Evolutionary conservation across 2,329 filamentous ascomycete species (phyloP).

Genomic region (Aspergillus felis): DNA sequence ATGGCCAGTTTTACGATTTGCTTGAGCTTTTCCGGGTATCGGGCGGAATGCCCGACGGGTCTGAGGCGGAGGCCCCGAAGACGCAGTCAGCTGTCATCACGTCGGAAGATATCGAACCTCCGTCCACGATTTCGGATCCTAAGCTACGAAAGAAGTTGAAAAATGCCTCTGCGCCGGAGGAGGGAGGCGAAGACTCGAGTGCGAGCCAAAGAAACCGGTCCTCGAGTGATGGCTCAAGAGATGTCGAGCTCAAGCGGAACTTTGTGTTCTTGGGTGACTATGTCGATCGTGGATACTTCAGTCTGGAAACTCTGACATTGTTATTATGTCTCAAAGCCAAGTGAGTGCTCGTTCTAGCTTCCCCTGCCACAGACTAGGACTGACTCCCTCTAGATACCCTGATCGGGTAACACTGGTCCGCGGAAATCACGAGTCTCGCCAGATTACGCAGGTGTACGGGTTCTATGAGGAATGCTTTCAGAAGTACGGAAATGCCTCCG

Average conservation of each 20-base stretch:
- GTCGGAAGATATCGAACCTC: slow-evolving; percentile 88
- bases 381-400: slow-evolving; percentile 52
- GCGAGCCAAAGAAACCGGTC: slow-evolving; percentile 23
- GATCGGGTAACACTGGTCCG: slow-evolving; percentile 69
- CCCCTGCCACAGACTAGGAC: neutral
- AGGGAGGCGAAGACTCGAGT: slow-evolving; percentile 25
- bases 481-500: slow-evolving; percentile 73
- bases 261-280: slow-evolving; percentile 72
- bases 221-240: slow-evolving; percentile 25
- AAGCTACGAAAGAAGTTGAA: slow-evolving; percentile 83
- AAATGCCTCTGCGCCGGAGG: slow-evolving; percentile 29
- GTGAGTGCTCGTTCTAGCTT: slow-evolving; percentile 38
- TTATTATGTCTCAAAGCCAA: slow-evolving; percentile 70
- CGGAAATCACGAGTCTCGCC: slow-evolving; percentile 71
- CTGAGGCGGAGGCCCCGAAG: slow-evolving; percentile 63
- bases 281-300: slow-evolving; percentile 71
- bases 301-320: slow-evolving; percentile 68
- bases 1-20: slow-evolving; percentile 97
- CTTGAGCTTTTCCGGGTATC: slow-evolving; percentile 95
- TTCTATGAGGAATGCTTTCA: slow-evolving; percentile 75
- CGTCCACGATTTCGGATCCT: slow-evolving; percentile 80
- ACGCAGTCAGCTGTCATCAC: slow-evolving; percentile 72
- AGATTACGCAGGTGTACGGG: slow-evolving; percentile 74
- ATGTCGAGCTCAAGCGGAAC: slow-evolving; percentile 57
- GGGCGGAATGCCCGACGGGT: slow-evolving; percentile 90